phyloP scores from a whole-genome alignment of 805 yeast species.

The Wickerhamomyces xylosicus region DNA sequence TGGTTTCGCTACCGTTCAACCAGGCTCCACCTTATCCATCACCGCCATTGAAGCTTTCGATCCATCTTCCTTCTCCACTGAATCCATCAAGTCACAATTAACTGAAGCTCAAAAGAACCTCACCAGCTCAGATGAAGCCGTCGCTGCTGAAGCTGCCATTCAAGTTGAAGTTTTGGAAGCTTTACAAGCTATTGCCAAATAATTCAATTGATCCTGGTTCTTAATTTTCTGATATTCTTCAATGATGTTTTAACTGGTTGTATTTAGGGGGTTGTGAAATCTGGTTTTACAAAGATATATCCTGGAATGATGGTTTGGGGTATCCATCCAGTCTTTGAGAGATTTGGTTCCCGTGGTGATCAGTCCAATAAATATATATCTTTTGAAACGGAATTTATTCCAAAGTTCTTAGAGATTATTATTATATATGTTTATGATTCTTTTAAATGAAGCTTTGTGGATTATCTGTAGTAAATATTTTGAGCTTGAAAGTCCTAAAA shows the following conservation, averaged over 20 bases:
- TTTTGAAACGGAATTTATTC: too few species aligned
- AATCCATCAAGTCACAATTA: constrained; percentile 68
- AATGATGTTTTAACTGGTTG: too few species aligned
- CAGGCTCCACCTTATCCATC: constrained; percentile 82
- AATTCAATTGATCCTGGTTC: constrained; percentile 13
- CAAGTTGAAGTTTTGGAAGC: constrained; percentile 96
- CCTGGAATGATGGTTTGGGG: too few species aligned
- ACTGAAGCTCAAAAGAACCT: constrained; percentile 93
- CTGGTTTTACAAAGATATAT: too few species aligned
- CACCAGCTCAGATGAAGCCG: constrained; percentile 72
- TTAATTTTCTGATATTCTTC: background rate
- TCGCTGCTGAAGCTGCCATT: constrained; percentile 90
- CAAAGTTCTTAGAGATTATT: background rate
- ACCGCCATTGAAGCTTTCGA: constrained; percentile 95
- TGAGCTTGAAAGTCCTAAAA: too few species aligned
- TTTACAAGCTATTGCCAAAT: constrained; percentile 72
- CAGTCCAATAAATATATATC: background rate
- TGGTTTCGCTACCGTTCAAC: constrained; percentile 94
- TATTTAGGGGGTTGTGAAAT: background rate
- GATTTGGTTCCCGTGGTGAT: background rate
- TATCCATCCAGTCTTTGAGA: background rate
- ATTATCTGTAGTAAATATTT: too few species aligned
- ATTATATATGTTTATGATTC: background rate
- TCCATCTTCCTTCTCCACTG: constrained; percentile 75
- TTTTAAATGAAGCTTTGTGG: too few species aligned